Percentiles rank a stretch among this genome's conserved stretches.
phyloP scores from a whole-genome alignment of 306 rosid species.

The Ceratonia siliqua region DNA sequence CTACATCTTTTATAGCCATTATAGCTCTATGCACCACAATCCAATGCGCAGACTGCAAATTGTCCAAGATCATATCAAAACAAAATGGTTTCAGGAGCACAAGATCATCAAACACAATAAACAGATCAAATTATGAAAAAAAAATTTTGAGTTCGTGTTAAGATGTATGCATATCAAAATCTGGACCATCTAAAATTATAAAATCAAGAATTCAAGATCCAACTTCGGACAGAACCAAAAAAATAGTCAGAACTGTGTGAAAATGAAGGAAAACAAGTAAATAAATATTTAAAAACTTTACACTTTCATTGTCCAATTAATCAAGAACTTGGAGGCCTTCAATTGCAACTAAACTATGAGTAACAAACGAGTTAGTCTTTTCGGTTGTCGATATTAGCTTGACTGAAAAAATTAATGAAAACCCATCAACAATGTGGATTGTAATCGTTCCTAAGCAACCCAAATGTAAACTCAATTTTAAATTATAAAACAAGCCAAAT shows the following conservation, averaged over 20 bases:
- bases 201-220: neutral
- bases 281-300: neutral
- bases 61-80: conserved; percentile 12
- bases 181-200: neutral
- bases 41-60: conserved; percentile 89
- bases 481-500: neutral
- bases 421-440: neutral
- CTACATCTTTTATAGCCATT: conserved; percentile 95
- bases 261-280: neutral
- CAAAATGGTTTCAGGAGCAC: neutral
- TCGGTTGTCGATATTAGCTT: conserved; percentile 14
- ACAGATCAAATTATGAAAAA: neutral
- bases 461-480: neutral
- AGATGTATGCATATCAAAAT: neutral
- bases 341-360: conserved; percentile 3
- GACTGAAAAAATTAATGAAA: neutral
- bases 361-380: neutral
- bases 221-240: neutral
- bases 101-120: neutral
- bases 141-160: neutral
- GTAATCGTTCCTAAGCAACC: conserved; percentile 6
- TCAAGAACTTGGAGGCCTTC: conserved; percentile 9
- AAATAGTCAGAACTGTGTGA: neutral
- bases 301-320: neutral
- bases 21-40: conserved; percentile 91